These are phyloP conservation scores for Globisporangium canariense DNA, from an alignment of 352 stramenopile genomes.

Conservation along the genomic window DNA sequence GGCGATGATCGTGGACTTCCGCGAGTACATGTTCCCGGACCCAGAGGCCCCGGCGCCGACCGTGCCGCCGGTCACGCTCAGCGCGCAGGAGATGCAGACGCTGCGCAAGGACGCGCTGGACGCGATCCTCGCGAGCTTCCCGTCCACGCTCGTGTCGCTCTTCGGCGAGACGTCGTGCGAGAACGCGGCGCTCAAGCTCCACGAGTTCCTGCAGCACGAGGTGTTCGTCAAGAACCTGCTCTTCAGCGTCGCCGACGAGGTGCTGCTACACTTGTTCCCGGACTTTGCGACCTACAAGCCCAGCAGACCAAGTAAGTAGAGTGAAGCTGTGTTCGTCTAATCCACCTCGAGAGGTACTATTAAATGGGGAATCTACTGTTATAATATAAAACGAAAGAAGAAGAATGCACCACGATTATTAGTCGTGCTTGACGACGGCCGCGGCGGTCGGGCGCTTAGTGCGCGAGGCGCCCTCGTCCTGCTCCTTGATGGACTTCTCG, in stretches of 20 bases:
- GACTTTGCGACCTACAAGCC: constrained; percentile 50
- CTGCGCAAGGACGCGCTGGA: constrained; percentile 65
- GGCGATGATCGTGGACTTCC: constrained; percentile 44
- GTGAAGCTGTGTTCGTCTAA: neutral
- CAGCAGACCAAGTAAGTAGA: constrained; percentile 28
- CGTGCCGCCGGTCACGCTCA: constrained; percentile 13
- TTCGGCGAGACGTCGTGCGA: constrained; percentile 73
- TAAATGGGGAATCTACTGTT: constrained; percentile 5
- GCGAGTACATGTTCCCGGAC: constrained; percentile 62
- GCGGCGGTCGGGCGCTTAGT: constrained; percentile 42
- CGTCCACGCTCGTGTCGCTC: constrained; percentile 67
- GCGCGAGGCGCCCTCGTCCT: constrained; percentile 57
- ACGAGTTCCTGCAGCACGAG: constrained; percentile 86
- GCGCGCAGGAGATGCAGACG: constrained; percentile 40
- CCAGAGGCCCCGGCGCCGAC: constrained; percentile 14
- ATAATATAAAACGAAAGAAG: neutral
- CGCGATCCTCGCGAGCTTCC: constrained; percentile 67
- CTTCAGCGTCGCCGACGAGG: constrained; percentile 75
- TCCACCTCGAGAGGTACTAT: constrained; percentile 13
- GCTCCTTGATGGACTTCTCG: constrained; percentile 75
- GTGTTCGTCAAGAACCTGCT: constrained; percentile 86
- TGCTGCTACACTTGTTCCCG: constrained; percentile 75
- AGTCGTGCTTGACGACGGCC: constrained; percentile 28
- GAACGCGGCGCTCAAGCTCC: constrained; percentile 77
- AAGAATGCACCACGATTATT: neutral